Conservation (phyloP, 495 filamentous ascomycete species). For the Sabuloglossum arenarium region DNA sequence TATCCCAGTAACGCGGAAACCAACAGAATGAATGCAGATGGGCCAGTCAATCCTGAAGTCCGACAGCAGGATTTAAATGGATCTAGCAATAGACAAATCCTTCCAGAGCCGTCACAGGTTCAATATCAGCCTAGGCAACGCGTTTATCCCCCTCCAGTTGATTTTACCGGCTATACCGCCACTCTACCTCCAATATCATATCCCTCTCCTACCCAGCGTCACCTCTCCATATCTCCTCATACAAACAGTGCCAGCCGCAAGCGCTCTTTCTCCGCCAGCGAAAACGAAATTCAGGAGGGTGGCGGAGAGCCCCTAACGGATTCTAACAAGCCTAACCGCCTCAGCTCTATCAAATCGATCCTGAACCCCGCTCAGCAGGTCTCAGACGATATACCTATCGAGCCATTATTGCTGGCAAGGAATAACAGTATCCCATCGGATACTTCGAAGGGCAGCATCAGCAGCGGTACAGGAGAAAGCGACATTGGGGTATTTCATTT, state of each 20-base stretch:
- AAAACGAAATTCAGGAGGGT: slow-evolving; percentile 30
- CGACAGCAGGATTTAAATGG: background rate
- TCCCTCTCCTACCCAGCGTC: slow-evolving; percentile 7
- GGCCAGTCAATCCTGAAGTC: background rate
- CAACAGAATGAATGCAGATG: background rate
- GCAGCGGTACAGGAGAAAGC: slow-evolving; percentile 14
- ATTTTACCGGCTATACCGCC: slow-evolving; percentile 5
- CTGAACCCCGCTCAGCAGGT: slow-evolving; percentile 35
- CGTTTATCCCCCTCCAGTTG: background rate
- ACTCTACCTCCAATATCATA: slow-evolving; percentile 2
- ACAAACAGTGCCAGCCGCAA: slow-evolving; percentile 37
- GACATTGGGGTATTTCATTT: background rate
- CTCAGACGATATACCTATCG: slow-evolving; percentile 26
- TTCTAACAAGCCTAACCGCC: slow-evolving; percentile 28
- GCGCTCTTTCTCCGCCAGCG: slow-evolving; percentile 39
- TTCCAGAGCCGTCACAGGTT: background rate
- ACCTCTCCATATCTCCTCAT: slow-evolving; percentile 26
- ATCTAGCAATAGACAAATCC: background rate
- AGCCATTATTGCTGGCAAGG: slow-evolving; percentile 23
- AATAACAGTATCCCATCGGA: slow-evolving; percentile 7
- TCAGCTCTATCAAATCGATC: slow-evolving; percentile 65
- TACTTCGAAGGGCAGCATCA: slow-evolving; percentile 7
- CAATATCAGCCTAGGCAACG: background rate
- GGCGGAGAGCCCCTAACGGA: slow-evolving; percentile 17
- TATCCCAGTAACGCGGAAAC: background rate